Conservation (phyloP, 495 filamentous ascomycete species). For the Penicillium diatomitis region DNA sequence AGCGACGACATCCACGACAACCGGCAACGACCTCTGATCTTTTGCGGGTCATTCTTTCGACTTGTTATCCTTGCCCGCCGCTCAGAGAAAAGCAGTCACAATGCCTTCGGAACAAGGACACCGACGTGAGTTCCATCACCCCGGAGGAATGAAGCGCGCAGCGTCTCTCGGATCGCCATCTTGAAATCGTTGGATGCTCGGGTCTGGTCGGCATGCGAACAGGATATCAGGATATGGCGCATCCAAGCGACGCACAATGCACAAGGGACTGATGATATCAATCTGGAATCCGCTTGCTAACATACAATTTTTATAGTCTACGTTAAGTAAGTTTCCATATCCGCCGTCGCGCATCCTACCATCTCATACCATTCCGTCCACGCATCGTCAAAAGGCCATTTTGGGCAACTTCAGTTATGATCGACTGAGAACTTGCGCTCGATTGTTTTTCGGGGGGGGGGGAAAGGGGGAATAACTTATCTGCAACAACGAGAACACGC, state of each 20-base stretch:
- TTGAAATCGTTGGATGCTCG: not conserved
- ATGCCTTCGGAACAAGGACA: conserved; percentile 80
- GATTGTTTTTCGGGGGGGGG: too few relatives aligned
- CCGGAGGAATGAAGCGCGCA: conserved; percentile 1
- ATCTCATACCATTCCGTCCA: conserved; percentile 10
- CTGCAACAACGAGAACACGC: not conserved
- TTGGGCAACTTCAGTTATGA: not conserved
- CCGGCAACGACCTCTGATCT: conserved; percentile 38
- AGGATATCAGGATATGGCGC: conserved; percentile 2
- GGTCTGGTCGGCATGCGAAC: not conserved
- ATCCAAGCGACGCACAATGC: not conserved
- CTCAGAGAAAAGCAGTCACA: conserved; percentile 47
- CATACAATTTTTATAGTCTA: conserved; percentile 54
- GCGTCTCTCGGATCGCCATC: conserved; percentile 7
- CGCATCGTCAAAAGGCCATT: conserved; percentile 7
- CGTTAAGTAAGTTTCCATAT: conserved; percentile 69
- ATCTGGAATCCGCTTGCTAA: conserved; percentile 25
- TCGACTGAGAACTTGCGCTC: too few relatives aligned
- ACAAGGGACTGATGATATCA: conserved; percentile 4
- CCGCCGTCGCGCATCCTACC: conserved; percentile 12
- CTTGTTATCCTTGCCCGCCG: conserved; percentile 40
- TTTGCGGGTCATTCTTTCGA: conserved; percentile 43
- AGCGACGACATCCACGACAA: conserved; percentile 45
- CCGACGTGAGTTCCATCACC: conserved; percentile 56
- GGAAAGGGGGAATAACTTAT: too few relatives aligned